Evolutionary conservation across 352 stramenopile species (phyloP).

Genomic region (Elongisporangium undulatum): DNA sequence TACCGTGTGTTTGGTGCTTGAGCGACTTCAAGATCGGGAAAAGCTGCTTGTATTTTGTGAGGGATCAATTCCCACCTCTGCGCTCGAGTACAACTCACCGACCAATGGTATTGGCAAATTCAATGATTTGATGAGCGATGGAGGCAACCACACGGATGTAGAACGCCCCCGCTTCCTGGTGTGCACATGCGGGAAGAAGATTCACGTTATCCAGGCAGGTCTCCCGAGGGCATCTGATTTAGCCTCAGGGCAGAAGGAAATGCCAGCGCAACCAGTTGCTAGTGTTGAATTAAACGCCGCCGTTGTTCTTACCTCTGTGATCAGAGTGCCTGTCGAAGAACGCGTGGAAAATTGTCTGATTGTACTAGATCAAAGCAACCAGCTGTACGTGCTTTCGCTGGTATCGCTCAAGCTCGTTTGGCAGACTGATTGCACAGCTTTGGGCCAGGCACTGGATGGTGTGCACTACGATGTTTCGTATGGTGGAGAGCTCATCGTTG

Average conservation of each 20-base stretch:
- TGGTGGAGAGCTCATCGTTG: constrained; percentile 51
- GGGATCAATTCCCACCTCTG: constrained; percentile 19
- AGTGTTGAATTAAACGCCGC: constrained; percentile 40
- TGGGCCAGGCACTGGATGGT: constrained; percentile 28
- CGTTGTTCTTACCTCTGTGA: constrained; percentile 40
- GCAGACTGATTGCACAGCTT: constrained; percentile 29
- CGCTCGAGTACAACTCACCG: background rate
- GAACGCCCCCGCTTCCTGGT: constrained; percentile 48
- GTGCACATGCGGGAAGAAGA: constrained; percentile 47
- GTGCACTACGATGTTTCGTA: constrained; percentile 37
- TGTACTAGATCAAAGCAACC: constrained; percentile 62
- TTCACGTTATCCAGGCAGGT: constrained; percentile 46
- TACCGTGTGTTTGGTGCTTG: constrained; percentile 40
- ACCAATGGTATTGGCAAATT: constrained; percentile 8
- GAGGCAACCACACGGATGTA: constrained; percentile 20
- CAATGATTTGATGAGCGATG: constrained; percentile 5
- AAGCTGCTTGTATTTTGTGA: constrained; percentile 52
- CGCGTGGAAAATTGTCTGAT: constrained; percentile 59
- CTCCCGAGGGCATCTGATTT: constrained; percentile 59
- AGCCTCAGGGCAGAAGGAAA: constrained; percentile 40
- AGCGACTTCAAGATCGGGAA: constrained; percentile 41
- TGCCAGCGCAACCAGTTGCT: constrained; percentile 37
- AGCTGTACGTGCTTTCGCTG: constrained; percentile 58
- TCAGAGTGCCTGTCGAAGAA: constrained; percentile 51
- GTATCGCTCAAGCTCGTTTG: constrained; percentile 51